phyloP scores from a whole-genome alignment of 164 flowering plant species.

The Paratinospora sagittata region DNA sequence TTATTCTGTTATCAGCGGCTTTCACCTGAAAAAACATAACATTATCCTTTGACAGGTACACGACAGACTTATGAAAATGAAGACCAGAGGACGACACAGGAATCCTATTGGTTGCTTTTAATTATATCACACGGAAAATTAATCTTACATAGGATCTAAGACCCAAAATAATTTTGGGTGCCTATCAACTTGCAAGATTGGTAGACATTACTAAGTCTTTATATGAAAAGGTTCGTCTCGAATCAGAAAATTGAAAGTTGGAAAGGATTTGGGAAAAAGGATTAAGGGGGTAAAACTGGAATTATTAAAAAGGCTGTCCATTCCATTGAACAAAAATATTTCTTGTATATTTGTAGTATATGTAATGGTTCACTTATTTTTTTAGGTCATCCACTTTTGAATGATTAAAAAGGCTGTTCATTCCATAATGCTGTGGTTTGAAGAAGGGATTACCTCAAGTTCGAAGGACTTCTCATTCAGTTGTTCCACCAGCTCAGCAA shows the following conservation, averaged over 20 bases:
- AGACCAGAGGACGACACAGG: not conserved
- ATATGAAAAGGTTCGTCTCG: no score
- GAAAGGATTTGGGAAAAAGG: no score
- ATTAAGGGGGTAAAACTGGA: no score
- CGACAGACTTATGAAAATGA: not conserved
- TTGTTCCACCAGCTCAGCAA: slow-evolving; percentile 65
- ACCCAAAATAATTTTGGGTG: not conserved
- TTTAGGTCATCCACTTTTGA: not conserved
- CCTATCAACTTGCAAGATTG: not conserved
- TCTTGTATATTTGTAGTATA: no score
- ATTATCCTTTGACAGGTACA: not conserved
- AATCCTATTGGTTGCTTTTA: no score
- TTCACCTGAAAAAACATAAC: slow-evolving; percentile 45
- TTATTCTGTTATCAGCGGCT: slow-evolving; percentile 81
- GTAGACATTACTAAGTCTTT: no score
- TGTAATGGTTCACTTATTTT: no score
- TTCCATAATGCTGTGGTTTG: not conserved
- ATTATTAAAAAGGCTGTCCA: no score
- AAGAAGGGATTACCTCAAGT: slow-evolving; percentile 69
- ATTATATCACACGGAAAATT: not conserved
- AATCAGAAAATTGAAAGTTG: no score
- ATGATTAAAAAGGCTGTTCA: no score
- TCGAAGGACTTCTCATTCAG: slow-evolving; percentile 93
- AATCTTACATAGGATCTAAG: not conserved
- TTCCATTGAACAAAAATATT: no score